Percentiles rank a stretch among this genome's conserved stretches.
Evolutionary conservation across 2,329 filamentous ascomycete genomes (phyloP).

Genomic region (Pyricularia sp.): DNA sequence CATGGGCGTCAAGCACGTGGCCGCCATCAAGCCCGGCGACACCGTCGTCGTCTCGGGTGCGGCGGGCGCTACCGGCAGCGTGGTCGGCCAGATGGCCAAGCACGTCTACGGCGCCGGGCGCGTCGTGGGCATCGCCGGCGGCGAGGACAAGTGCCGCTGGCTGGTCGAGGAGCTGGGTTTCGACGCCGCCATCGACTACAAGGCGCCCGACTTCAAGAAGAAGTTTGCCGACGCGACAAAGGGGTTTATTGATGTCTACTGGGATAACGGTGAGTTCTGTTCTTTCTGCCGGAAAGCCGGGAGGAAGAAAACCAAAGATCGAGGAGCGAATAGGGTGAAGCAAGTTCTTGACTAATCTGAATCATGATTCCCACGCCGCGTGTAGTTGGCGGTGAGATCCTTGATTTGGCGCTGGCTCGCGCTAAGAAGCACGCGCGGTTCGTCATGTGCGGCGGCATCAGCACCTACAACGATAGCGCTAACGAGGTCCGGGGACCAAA

Average conservation of each 20-base stretch:
- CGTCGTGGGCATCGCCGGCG: conserved; percentile 46
- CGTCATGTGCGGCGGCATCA: conserved; percentile 63
- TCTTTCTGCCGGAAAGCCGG: too few species aligned
- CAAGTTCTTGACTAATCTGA: neutral
- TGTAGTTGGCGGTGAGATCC: conserved; percentile 56
- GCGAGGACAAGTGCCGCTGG: conserved; percentile 50
- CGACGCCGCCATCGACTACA: conserved; percentile 62
- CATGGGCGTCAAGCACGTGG: conserved; percentile 55
- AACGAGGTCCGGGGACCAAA: conserved; percentile 44
- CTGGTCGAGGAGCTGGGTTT: conserved; percentile 56
- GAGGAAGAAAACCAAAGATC: too few species aligned
- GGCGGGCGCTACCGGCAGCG: conserved; percentile 57
- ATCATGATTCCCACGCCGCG: neutral
- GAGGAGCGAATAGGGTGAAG: too few species aligned
- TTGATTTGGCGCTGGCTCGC: conserved; percentile 55
- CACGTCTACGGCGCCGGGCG: conserved; percentile 39
- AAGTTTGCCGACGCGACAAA: conserved; percentile 52
- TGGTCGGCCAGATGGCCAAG: conserved; percentile 59
- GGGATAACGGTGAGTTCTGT: conserved; percentile 44
- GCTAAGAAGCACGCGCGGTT: conserved; percentile 56
- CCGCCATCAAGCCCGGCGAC: conserved; percentile 41
- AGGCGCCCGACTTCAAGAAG: conserved; percentile 49
- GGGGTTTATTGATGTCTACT: conserved; percentile 56
- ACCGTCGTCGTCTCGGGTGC: conserved; percentile 60
- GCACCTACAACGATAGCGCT: conserved; percentile 65